Percentiles rank a stretch among this genome's conserved stretches.
Evolutionary conservation across 1,139 yeast species (phyloP).

Genomic region (Nadsonia commutata): DNA sequence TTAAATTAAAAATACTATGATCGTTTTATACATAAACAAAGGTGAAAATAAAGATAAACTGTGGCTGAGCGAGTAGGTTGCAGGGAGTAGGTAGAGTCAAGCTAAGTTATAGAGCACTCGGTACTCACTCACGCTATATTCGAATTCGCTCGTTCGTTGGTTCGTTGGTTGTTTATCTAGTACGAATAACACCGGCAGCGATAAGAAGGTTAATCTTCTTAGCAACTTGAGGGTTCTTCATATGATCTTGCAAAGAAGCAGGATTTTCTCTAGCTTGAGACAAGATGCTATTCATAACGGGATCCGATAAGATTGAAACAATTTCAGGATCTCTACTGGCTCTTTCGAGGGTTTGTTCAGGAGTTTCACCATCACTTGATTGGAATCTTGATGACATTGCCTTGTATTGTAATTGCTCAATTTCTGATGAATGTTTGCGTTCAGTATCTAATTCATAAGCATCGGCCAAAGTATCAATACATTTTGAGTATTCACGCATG

Average conservation of each 20-base stretch:
- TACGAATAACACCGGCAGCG: slow-evolving; percentile 95
- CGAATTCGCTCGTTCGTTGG: too few relatives aligned
- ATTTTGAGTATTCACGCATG: slow-evolving; percentile 72
- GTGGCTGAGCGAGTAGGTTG: too few relatives aligned
- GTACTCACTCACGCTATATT: too few relatives aligned
- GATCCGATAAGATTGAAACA: slow-evolving; percentile 80
- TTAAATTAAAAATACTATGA: too few relatives aligned
- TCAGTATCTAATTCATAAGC: slow-evolving; percentile 69
- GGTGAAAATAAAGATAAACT: too few relatives aligned
- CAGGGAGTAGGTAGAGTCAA: too few relatives aligned
- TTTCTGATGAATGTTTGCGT: slow-evolving; percentile 52
- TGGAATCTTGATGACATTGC: slow-evolving; percentile 70
- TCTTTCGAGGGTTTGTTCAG: slow-evolving; percentile 88
- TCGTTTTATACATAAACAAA: too few relatives aligned
- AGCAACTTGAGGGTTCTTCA: slow-evolving; percentile 89
- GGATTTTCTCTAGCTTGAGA: slow-evolving; percentile 93
- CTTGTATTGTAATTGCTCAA: slow-evolving; percentile 67
- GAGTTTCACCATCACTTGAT: slow-evolving; percentile 77
- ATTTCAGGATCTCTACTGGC: slow-evolving; percentile 90
- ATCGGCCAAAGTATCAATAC: slow-evolving; percentile 63
- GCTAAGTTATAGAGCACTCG: too few relatives aligned
- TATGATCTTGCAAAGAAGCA: slow-evolving; percentile 92
- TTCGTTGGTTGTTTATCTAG: too few relatives aligned
- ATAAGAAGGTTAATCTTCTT: slow-evolving; percentile 80
- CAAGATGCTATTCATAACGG: slow-evolving; percentile 91